Conservation (phyloP, 306 rosid species). For the Astragalus membranaceus region DNA sequence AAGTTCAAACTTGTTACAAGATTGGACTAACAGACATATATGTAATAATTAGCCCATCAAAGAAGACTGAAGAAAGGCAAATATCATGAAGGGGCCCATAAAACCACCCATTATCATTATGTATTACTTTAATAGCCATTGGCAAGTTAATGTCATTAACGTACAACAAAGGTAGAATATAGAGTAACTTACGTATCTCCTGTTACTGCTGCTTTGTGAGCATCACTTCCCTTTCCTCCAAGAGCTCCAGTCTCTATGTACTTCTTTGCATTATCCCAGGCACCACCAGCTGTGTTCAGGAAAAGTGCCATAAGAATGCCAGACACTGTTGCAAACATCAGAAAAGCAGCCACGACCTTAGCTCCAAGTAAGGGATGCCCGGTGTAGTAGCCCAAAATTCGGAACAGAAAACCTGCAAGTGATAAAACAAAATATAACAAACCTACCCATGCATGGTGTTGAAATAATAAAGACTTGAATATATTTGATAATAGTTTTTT, state of each 20-base stretch:
- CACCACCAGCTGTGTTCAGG: slow-evolving; percentile 96
- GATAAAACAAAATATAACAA: slow-evolving; percentile 10
- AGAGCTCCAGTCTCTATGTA: slow-evolving; percentile 96
- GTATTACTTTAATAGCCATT: not conserved
- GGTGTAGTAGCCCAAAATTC: slow-evolving; percentile 84
- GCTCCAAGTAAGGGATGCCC: slow-evolving; percentile 96
- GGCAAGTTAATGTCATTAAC: not conserved
- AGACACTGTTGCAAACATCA: slow-evolving; percentile 94
- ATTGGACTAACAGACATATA: not conserved
- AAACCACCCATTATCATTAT: not conserved
- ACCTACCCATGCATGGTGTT: slow-evolving; percentile 17
- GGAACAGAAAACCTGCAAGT: slow-evolving; percentile 75
- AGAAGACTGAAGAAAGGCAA: not conserved
- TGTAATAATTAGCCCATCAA: slow-evolving; percentile 4
- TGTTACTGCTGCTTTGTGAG: slow-evolving; percentile 91
- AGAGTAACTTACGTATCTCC: slow-evolving; percentile 87
- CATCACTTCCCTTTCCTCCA: slow-evolving; percentile 97
- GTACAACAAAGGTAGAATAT: not conserved
- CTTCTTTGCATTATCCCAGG: slow-evolving; percentile 99
- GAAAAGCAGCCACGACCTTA: slow-evolving; percentile 84
- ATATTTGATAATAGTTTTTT: no score
- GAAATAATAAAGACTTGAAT: no score
- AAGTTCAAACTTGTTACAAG: not conserved
- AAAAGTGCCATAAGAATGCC: slow-evolving; percentile 99
- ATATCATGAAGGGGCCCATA: not conserved